Percentiles rank a stretch among this genome's conserved stretches.
Evolutionary conservation across 179 eudicot species (phyloP).

Genomic region (Drosera spatulata): DNA sequence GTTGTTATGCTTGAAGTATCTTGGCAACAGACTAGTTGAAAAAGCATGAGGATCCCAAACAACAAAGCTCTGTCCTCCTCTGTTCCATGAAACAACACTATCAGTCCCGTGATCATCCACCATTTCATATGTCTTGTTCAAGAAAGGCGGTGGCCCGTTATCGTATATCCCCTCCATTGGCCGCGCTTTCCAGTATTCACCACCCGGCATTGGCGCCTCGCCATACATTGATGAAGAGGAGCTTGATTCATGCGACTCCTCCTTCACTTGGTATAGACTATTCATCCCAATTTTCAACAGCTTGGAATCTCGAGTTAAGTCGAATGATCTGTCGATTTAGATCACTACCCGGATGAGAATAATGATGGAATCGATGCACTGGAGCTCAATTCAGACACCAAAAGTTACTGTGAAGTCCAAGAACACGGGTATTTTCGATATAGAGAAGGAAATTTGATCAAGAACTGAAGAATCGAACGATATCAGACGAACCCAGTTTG

Average conservation of each 20-base stretch:
- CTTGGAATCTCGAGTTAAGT: too few species aligned
- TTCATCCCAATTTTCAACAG: slow-evolving; percentile 17
- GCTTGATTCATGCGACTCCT: slow-evolving; percentile 39
- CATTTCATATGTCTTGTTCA: slow-evolving; percentile 77
- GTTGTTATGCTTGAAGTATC: slow-evolving; percentile 77
- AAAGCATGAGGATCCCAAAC: slow-evolving; percentile 87
- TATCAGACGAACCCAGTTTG: too few species aligned
- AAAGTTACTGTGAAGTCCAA: too few species aligned
- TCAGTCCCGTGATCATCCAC: slow-evolving; percentile 56
- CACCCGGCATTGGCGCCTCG: slow-evolving; percentile 1
- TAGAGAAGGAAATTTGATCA: too few species aligned
- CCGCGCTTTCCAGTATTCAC: slow-evolving; percentile 32
- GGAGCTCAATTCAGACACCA: too few species aligned
- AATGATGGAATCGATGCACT: too few species aligned
- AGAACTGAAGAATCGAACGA: too few species aligned
- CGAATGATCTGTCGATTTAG: too few species aligned
- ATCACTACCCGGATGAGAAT: too few species aligned
- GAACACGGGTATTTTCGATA: too few species aligned
- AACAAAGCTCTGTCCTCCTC: slow-evolving; percentile 75
- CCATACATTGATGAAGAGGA: slow-evolving; percentile 9
- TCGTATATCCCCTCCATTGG: slow-evolving; percentile 81
- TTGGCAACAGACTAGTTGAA: slow-evolving; percentile 52
- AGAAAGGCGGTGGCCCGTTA: slow-evolving; percentile 73
- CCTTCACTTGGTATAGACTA: slow-evolving; percentile 32
- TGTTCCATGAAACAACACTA: slow-evolving; percentile 63